Conservation (phyloP, 352 stramenopile species). For the Paralagenidium karlingii region DNA sequence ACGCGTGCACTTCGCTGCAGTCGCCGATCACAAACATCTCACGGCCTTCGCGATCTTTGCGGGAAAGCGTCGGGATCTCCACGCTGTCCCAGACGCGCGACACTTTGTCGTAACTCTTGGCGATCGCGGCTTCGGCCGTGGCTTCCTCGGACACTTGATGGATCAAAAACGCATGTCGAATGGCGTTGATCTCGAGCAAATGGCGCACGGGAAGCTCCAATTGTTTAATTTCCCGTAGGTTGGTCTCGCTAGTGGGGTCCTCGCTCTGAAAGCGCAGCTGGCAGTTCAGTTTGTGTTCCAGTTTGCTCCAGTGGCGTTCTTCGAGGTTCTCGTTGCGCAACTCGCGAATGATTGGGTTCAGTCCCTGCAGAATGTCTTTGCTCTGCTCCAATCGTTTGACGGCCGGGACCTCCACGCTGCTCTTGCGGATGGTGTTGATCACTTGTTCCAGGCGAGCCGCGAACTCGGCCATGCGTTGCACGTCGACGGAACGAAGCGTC, state of each 20-base stretch:
- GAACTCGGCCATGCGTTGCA: conserved; percentile 20
- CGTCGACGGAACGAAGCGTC: conserved; percentile 25
- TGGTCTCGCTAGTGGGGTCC: neutral
- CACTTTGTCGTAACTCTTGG: conserved; percentile 41
- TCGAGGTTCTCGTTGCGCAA: conserved; percentile 39
- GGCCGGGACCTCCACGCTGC: conserved; percentile 7
- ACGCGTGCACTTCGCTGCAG: conserved; percentile 28
- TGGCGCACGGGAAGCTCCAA: conserved; percentile 31
- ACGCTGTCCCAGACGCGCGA: conserved; percentile 39
- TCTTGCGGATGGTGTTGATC: conserved; percentile 10
- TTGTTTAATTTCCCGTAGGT: neutral
- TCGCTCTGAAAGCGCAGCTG: conserved; percentile 9
- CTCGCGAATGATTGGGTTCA: conserved; percentile 41
- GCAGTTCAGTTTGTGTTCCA: conserved; percentile 56
- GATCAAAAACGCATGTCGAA: conserved; percentile 22
- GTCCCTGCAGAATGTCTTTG: conserved; percentile 25
- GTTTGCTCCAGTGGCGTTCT: conserved; percentile 55
- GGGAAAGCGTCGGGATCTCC: conserved; percentile 25
- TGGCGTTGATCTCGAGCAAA: conserved; percentile 29
- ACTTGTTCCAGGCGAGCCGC: conserved; percentile 10
- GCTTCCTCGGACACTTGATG: conserved; percentile 62
- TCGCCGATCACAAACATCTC: conserved; percentile 42
- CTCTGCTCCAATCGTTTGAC: conserved; percentile 22
- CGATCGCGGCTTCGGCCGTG: conserved; percentile 43
- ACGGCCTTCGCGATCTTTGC: conserved; percentile 46